Evolutionary conservation across 805 yeast genomes (phyloP), one percentile per base, ranked within the genome.

Genomic region (Pichia rugopelliculosa): DNA sequence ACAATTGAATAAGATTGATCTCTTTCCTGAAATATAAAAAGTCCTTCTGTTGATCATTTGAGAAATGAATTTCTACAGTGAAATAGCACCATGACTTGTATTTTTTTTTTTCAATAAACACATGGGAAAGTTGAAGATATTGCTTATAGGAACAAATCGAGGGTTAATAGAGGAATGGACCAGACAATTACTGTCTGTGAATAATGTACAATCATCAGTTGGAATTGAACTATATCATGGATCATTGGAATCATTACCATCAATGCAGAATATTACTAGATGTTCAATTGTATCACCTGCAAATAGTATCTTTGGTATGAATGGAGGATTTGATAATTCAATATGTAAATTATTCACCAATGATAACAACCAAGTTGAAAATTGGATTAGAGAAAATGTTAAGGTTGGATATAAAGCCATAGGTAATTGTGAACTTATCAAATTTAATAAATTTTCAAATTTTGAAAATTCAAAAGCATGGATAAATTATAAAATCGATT

Each of bases 311-410:
- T 80, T 79, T 4, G 70, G 64, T 42, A 60, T 76, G 53, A 76
- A 75, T 4, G 81, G 80, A 2, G 80, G 80, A 1, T 73, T 75
- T 55, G 80, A 76, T 55, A 54, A 49, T 39, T 64, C 64, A 1
- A 48, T 70, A n/a, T 68, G 69, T 2, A 49, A 55, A 4, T 48
- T 60, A 25, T 69, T 62, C 13, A n/a, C 22, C 9, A 24, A 24
- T 15, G 37, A 36, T 10, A 39, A 24, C 12, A 18, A 13, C 5
- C 21, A 18, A 15, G 55, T 62, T 1, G 71, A 69, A 41, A 13
- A 20, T 1, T 48, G 47, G 20, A 53, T 62, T 2, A 59, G 58
- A 27, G 27, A 39, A 6, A 48, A 47, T 26, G 34, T 57, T 13
- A 55, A 52, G 27, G 56, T 56, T 9, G 73, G 74, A 1, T 71